These are phyloP conservation scores for Haplosporangium sp. DNA, from an alignment of 371 early-diverging fungal genomes.

Conservation along the genomic window DNA sequence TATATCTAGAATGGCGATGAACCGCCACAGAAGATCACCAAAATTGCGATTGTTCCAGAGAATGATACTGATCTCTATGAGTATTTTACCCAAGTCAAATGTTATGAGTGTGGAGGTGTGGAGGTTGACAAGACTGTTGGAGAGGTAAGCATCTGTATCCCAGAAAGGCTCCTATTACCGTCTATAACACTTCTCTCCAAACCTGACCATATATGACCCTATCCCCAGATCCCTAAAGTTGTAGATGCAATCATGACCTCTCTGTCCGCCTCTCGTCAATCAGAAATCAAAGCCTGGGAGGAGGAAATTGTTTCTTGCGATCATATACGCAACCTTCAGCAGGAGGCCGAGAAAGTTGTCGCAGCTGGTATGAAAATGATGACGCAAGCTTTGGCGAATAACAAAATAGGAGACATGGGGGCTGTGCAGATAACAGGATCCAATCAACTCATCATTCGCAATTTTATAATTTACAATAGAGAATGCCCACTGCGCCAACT, in stretches of 20 bases:
- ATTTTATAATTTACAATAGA: conserved; percentile 31
- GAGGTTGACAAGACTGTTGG: conserved; percentile 56
- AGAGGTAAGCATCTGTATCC: conserved; percentile 15
- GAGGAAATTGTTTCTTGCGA: conserved; percentile 86
- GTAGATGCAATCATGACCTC: conserved; percentile 80
- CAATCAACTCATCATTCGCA: not conserved
- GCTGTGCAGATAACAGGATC: not conserved
- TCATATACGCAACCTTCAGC: conserved; percentile 81
- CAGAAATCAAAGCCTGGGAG: conserved; percentile 94
- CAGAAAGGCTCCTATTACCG: not conserved
- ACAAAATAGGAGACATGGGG: not conserved
- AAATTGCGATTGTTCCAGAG: conserved; percentile 86
- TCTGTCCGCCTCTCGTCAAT: conserved; percentile 84
- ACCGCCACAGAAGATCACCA: conserved; percentile 90
- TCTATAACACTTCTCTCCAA: not conserved
- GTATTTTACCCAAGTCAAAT: conserved; percentile 71
- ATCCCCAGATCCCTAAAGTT: conserved; percentile 62
- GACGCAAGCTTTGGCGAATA: conserved; percentile 9
- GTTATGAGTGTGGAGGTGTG: conserved; percentile 73
- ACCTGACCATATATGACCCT: too few species aligned
- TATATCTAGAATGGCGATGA: conserved; percentile 51
- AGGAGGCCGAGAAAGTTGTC: conserved; percentile 65
- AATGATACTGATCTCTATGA: conserved; percentile 80
- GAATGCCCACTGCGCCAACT: conserved; percentile 84
- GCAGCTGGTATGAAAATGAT: conserved; percentile 51